A percentile compares a stretch with the other conserved stretches of the same genome.
Evolutionary conservation across 176 grass and related monocot species (phyloP).

Genomic region (Oryza coarctata): DNA sequence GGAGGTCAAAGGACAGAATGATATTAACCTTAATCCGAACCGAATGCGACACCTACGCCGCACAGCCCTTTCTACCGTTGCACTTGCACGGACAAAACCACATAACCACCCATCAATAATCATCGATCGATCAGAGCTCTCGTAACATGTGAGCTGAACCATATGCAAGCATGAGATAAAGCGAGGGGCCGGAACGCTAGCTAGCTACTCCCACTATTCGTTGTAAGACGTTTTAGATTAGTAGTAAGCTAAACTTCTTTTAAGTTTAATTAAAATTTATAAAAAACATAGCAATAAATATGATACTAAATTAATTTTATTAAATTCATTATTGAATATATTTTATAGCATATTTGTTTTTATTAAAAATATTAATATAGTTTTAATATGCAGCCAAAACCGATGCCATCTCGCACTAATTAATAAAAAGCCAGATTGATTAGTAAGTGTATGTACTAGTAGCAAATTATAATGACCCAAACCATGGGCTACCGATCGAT

Average conservation of each 20-base stretch:
- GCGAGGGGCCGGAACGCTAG: background rate
- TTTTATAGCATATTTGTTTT: too few relatives aligned
- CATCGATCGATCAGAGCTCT: background rate
- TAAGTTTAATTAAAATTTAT: too few relatives aligned
- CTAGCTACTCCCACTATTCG: background rate
- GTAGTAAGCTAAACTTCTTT: too few relatives aligned
- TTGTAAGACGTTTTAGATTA: too few relatives aligned
- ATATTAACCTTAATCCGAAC: constrained; percentile 44
- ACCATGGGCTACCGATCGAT: constrained; percentile 2
- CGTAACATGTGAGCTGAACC: constrained; percentile 38
- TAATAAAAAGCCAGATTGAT: background rate
- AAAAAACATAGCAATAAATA: too few relatives aligned
- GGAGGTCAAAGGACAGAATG: constrained; percentile 5
- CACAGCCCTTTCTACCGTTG: constrained; percentile 7
- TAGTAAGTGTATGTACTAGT: background rate
- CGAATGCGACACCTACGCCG: constrained; percentile 36
- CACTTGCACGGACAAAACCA: constrained; percentile 28
- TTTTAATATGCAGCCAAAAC: too few relatives aligned
- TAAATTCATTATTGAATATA: too few relatives aligned
- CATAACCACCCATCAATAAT: constrained; percentile 36
- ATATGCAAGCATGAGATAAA: constrained; percentile 21
- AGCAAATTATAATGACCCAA: background rate
- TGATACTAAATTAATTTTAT: too few relatives aligned
- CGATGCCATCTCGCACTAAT: background rate
- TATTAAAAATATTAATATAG: too few relatives aligned